These are phyloP conservation scores for Botrytis tulipae DNA, from an alignment of 2,329 filamentous ascomycete species.

Conservation along the genomic window DNA sequence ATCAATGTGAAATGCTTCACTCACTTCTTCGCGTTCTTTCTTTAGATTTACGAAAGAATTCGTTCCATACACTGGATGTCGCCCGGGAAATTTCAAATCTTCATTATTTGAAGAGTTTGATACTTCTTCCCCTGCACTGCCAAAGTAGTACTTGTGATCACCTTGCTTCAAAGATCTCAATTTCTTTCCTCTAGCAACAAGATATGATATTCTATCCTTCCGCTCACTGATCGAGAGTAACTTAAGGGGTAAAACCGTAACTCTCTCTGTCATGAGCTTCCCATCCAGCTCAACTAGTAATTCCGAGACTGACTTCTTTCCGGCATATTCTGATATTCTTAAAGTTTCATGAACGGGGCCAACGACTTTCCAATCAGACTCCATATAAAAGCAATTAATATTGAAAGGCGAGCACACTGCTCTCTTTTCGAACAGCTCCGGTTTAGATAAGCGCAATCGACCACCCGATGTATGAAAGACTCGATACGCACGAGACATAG, in stretches of 20 bases:
- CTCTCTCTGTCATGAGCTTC: background rate
- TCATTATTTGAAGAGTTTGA: background rate
- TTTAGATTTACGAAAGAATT: background rate
- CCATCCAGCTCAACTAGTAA: slow-evolving; percentile 2
- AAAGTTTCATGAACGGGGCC: slow-evolving; percentile 11
- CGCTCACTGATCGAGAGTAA: background rate
- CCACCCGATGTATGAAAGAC: slow-evolving; percentile 14
- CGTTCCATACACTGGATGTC: background rate
- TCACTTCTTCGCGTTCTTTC: background rate
- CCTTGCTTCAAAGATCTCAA: background rate
- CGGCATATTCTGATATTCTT: slow-evolving; percentile 12
- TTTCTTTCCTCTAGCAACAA: slow-evolving; percentile 12
- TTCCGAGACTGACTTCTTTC: background rate
- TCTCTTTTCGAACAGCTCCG: background rate
- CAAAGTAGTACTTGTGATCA: background rate
- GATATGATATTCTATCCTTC: background rate
- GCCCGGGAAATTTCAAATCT: background rate
- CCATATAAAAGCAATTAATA: slow-evolving; percentile 13
- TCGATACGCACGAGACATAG: background rate
- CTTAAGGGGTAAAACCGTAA: background rate
- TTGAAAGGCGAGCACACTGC: background rate
- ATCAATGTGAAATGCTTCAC: rapidly evolving
- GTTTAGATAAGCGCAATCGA: background rate
- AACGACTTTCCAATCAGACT: background rate
- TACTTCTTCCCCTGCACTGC: background rate